A percentile compares a stretch with the other conserved stretches of the same genome.
phyloP scores from a whole-genome alignment of 768 basidiomycete genomes.

The Daedaleopsis sinensis region DNA sequence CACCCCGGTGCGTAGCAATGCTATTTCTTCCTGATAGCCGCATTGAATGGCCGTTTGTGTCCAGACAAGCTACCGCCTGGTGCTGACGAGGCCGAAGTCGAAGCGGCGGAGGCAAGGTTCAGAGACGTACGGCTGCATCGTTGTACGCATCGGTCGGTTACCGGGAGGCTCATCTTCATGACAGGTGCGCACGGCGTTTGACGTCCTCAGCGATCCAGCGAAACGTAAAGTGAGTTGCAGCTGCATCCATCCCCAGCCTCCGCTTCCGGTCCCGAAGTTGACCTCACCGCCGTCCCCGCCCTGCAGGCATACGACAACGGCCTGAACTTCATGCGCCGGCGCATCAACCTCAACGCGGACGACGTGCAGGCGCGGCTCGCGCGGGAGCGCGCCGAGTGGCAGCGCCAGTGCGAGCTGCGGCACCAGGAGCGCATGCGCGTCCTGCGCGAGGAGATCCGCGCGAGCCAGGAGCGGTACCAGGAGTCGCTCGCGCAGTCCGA shows the following conservation, averaged over 20 bases:
- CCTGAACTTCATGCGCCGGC: conserved; percentile 27
- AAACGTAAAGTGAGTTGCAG: conserved; percentile 32
- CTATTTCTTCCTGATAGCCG: background rate
- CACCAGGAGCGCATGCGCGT: conserved; percentile 53
- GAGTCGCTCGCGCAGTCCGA: conserved; percentile 26
- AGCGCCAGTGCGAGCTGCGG: conserved; percentile 47
- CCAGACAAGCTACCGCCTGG: conserved; percentile 33
- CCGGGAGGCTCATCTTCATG: background rate
- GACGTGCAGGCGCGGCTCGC: conserved; percentile 28
- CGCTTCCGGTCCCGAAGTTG: background rate
- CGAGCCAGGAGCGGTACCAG: conserved; percentile 28
- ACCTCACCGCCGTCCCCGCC: background rate
- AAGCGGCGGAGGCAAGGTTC: conserved; percentile 30
- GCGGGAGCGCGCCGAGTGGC: conserved; percentile 32
- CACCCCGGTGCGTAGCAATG: conserved; percentile 30
- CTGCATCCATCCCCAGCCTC: background rate
- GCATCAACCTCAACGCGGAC: conserved; percentile 14
- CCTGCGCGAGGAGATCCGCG: conserved; percentile 33
- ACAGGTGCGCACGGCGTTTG: conserved; percentile 33
- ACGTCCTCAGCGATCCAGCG: conserved; percentile 34
- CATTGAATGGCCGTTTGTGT: background rate
- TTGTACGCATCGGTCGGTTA: too few species aligned
- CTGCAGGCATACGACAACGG: conserved; percentile 33
- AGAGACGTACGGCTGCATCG: conserved; percentile 25
- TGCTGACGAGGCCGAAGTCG: conserved; percentile 27